Evolutionary conservation across 805 yeast species (phyloP), one percentile per base, ranked within the genome.

Genomic region (Candida ipomoeae): DNA sequence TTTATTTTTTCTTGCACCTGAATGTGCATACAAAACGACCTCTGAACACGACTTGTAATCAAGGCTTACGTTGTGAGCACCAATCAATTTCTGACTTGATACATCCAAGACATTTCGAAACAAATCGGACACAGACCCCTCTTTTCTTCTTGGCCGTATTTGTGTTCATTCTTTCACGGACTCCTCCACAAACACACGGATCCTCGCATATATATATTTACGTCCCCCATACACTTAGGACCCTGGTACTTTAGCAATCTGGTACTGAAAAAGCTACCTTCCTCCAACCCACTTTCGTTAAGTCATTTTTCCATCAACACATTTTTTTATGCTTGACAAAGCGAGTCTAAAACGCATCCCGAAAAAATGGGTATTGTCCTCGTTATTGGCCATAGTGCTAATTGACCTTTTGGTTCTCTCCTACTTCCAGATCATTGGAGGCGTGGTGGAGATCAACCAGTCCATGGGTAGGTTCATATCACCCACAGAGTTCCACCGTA

Each of bases 401-500:
- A 37, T 45, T 17, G 35, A 53, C 32, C 29, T 45, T 3, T n/a
- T 44, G 15, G 17, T 38, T 10, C 26, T 52, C 8, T 38, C 48
- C 7, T 48, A 49, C 44, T 47, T 37, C 32, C 53, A 49, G 17
- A 33, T 46, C 5, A 31, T 38, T 3, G 31, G 34, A 23, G 32
- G 36, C 10, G 31, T 44, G 13, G 6, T 36, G 5, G 50, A 49
- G 8, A n/a, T 49, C 29, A 36, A 42, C 13, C 33, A 26, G 23
- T 11, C 13, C 26, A 17, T 15, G n/a, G 36, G 23, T 2, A 31
- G 8, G 31, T 40, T 44, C 21, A 7, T 51, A 13, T 8, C 29
- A 10, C 48, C 49, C 5, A 36, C 49, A 3, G 40, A 21, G 10
- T 49, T 52, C 37, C 50, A 52, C 33, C 20, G 17, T 14, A 47